Evolutionary conservation across 768 basidiomycete species (phyloP), one percentile per base, ranked within the genome.

Genomic region (Hericium alpestre): DNA sequence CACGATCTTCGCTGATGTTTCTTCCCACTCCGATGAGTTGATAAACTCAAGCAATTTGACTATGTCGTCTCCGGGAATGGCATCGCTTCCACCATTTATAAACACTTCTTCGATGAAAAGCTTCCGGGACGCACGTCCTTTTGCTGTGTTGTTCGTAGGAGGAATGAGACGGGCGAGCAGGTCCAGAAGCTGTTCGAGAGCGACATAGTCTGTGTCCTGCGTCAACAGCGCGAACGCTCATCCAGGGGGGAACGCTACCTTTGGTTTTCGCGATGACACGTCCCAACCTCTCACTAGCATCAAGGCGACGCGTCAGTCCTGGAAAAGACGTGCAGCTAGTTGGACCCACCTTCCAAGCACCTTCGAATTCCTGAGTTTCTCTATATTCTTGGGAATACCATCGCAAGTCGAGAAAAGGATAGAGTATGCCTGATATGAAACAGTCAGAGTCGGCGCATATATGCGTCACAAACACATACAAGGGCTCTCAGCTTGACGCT

Each of bases 111-210:
- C 51, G 47, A 63, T 51, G 53, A 61, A 63, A 23, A 22, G 11
- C 10, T 53, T 38, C 32, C 62, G 62, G 20, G 53, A 46, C 20
- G 55, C 53, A 25, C 52, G 57, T 25, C 60, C 60, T 15, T 18
- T 22, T 10, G 23, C 27, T 10, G 37, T 56, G 22, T 53, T 53
- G 38, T 51, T 51, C n/a, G 55, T 48, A 8, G 50, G 50, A 15
- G 62, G 62, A 18, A 63, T 39, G 25, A 63, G 53, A 27, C 58
- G 55, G 6, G 60, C 62, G 39, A 63, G 43, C 13, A 63, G 54
- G 38, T 55, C 54, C 18, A 63, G 52, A 43, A 63, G 55, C 37
- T 61, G 56, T 38, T 63, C 62, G 37, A 63, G 46, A 12, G 51
- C 55, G 8, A 61, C 23, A 51, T 61, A 63, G 46, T 63, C 62